Conservation (phyloP, 164 flowering plant species). For the Sedum album region DNA sequence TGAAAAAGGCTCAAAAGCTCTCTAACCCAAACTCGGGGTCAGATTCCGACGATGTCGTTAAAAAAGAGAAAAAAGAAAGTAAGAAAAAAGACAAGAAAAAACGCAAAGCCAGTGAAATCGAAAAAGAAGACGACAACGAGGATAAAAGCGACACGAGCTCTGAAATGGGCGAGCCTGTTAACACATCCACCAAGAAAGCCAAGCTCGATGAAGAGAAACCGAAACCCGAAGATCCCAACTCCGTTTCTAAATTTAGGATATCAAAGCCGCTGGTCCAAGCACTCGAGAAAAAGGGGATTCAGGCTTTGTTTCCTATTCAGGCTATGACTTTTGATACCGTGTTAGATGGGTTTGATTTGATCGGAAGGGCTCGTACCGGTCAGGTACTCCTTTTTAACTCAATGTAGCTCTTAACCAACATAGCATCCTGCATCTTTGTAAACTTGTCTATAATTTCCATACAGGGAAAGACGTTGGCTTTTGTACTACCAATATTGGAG, state of each 20-base stretch:
- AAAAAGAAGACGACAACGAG: slow-evolving; percentile 14
- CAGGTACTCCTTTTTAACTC: slow-evolving; percentile 35
- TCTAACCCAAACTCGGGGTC: slow-evolving; percentile 13
- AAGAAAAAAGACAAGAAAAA: slow-evolving; percentile 30
- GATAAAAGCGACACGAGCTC: slow-evolving; percentile 44
- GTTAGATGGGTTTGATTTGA: slow-evolving; percentile 77
- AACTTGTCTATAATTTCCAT: neutral
- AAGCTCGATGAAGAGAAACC: slow-evolving; percentile 24
- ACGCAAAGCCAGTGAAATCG: slow-evolving; percentile 31
- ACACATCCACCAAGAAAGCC: slow-evolving; percentile 28
- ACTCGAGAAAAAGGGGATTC: slow-evolving; percentile 69
- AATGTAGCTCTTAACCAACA: neutral
- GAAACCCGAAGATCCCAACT: slow-evolving; percentile 42
- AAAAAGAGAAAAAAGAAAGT: slow-evolving; percentile 13
- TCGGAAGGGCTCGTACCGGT: slow-evolving; percentile 90
- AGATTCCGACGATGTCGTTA: slow-evolving; percentile 15
- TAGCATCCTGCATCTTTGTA: neutral
- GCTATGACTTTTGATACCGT: slow-evolving; percentile 69
- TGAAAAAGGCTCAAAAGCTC: slow-evolving; percentile 12
- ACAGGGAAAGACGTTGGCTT: slow-evolving; percentile 84
- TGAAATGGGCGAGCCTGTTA: slow-evolving; percentile 39
- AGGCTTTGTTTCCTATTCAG: slow-evolving; percentile 76
- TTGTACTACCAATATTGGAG: slow-evolving; percentile 86
- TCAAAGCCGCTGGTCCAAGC: slow-evolving; percentile 47
- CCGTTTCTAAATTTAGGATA: slow-evolving; percentile 55